Conservation (phyloP, 169 alveolate genomes). For the Cryptosporidium parvum region DNA sequence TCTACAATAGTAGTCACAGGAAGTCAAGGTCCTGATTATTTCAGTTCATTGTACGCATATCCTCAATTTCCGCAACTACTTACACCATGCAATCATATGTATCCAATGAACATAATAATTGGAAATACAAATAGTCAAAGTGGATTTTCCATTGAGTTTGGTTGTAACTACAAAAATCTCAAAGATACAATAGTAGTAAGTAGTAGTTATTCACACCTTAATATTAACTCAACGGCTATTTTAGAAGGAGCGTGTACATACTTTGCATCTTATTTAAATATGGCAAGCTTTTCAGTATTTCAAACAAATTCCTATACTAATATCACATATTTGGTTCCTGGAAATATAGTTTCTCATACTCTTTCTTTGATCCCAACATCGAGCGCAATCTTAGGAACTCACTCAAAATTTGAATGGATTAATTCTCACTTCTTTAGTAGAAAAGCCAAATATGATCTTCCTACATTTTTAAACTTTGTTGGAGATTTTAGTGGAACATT, state of each 20-base stretch:
- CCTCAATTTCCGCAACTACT: constrained; percentile 60
- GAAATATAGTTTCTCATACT: constrained; percentile 47
- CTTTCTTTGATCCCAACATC: constrained; percentile 63
- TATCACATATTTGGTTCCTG: constrained; percentile 65
- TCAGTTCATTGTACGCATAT: constrained; percentile 44
- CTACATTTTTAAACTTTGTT: constrained; percentile 37
- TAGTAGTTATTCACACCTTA: constrained; percentile 30
- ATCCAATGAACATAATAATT: constrained; percentile 48
- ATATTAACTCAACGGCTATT: constrained; percentile 54
- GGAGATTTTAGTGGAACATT: constrained; percentile 66
- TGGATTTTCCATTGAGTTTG: constrained; percentile 60
- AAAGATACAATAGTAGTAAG: constrained; percentile 19
- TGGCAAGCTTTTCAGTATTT: constrained; percentile 64
- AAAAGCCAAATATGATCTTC: constrained; percentile 29
- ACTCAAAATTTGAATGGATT: constrained; percentile 51
- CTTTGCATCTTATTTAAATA: constrained; percentile 60
- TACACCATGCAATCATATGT: constrained; percentile 64
- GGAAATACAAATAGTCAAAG: constrained; percentile 65
- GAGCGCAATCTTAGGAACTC: constrained; percentile 42
- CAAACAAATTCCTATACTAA: constrained; percentile 55
- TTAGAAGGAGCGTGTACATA: constrained; percentile 73
- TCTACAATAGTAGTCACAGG: constrained; percentile 38
- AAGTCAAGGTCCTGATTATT: constrained; percentile 69
- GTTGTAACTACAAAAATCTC: constrained; percentile 15
- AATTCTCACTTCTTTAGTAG: constrained; percentile 47